Evolutionary conservation across 257 asterid genomes (phyloP).

Genomic region (Gentiana straminea): DNA sequence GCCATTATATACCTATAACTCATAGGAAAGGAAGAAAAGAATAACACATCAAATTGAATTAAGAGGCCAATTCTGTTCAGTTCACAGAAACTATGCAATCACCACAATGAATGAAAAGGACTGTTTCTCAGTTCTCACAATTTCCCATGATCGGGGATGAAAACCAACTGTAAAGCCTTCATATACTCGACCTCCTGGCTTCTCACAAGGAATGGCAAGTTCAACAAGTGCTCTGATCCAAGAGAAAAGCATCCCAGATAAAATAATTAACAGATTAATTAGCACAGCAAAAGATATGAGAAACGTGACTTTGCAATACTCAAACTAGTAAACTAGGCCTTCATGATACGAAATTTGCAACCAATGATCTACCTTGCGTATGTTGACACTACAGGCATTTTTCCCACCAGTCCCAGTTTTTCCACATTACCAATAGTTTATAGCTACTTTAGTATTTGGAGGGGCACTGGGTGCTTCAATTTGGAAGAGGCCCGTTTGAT

Average conservation of each 20-base stretch:
- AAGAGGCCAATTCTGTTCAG: too few species aligned
- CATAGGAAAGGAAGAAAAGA: slow-evolving; percentile 9
- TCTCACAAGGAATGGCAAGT: slow-evolving; percentile 85
- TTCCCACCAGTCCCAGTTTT: slow-evolving; percentile 2
- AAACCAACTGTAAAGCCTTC: slow-evolving; percentile 95
- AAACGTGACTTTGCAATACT: not conserved
- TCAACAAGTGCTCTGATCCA: slow-evolving; percentile 60
- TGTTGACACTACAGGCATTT: too few species aligned
- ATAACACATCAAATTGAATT: too few species aligned
- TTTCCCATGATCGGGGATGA: slow-evolving; percentile 91
- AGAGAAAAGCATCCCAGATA: slow-evolving; percentile 8
- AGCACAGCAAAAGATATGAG: not conserved
- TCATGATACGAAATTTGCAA: not conserved
- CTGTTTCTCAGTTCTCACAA: slow-evolving; percentile 28
- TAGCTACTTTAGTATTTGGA: too few species aligned
- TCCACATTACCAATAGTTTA: slow-evolving; percentile 3
- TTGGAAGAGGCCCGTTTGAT: too few species aligned
- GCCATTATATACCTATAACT: slow-evolving; percentile 77
- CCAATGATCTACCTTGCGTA: too few species aligned
- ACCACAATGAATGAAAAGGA: too few species aligned
- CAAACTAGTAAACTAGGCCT: not conserved
- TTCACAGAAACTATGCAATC: too few species aligned
- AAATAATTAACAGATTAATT: not conserved
- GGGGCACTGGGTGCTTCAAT: too few species aligned
- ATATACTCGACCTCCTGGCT: slow-evolving; percentile 74